A percentile compares a stretch with the other conserved stretches of the same genome.
phyloP scores from a whole-genome alignment of 441 rosid species.

The Melastoma candidum region DNA sequence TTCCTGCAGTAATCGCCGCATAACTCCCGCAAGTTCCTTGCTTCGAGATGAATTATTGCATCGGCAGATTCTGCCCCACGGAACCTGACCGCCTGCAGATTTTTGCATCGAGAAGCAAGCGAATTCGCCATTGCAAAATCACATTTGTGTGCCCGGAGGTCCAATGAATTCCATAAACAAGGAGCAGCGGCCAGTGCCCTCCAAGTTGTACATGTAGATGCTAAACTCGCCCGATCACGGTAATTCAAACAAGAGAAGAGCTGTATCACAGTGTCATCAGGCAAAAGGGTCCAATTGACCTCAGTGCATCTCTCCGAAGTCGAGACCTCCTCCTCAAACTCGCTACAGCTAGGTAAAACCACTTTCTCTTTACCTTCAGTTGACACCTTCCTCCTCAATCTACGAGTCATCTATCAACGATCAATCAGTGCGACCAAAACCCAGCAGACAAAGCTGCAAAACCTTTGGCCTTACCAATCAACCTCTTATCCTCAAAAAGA shows the following conservation, averaged over 20 bases:
- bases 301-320: conserved; percentile 21
- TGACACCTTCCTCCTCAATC: conserved; percentile 69
- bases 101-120: conserved; percentile 53
- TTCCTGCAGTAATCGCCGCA: conserved; percentile 91
- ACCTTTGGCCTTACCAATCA: no score
- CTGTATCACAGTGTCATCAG: conserved; percentile 81
- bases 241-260: conserved; percentile 73
- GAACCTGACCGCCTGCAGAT: conserved; percentile 65
- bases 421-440: conserved; percentile 16
- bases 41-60: conserved; percentile 63
- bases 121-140: conserved; percentile 48
- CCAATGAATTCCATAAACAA: conserved; percentile 78
- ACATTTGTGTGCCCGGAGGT: conserved; percentile 79
- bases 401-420: conserved; percentile 55
- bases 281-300: conserved; percentile 77
- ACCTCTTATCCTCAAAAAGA: no score
- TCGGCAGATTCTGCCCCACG: conserved; percentile 91
- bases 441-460: conserved; percentile 5
- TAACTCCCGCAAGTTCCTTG: conserved; percentile 53
- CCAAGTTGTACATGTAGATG: conserved; percentile 75
- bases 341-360: conserved; percentile 39
- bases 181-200: conserved; percentile 55
- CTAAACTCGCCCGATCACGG: conserved; percentile 79
- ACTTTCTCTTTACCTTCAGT: conserved; percentile 49
- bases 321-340: conserved; percentile 34